Base-by-base conservation (phyloP, 352 stramenopile genomes). In the Peronosclerospora sorghi region DNA sequence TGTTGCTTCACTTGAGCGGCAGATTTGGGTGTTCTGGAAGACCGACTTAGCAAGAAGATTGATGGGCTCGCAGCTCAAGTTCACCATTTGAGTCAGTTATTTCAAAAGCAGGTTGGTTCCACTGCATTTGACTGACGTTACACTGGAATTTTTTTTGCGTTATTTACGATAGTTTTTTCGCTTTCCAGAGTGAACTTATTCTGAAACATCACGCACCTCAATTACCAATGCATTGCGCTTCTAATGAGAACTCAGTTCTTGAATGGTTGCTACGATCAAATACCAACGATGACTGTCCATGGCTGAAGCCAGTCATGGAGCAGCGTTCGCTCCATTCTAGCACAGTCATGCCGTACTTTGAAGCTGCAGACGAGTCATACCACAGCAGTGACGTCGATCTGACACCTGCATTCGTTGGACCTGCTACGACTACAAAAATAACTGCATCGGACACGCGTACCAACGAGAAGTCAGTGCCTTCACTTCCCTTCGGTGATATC, bases 221-320 rank as follows among this genome's bases (percentile, higher is more conserved):
- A 1, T 30, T 55, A 17, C 42, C 54, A 9, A 40, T 41, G 30
- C 53, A 62, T 30, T 49, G 40, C 32, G 18, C 23, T 41, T 36
- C 45, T 19, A 59, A 27, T 17, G 73, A 83, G 15, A 63, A 30
- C 14, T 48, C 41, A 2, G 62, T 75, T 24, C 62, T 83, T 24
- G 74, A 86, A 53, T 83, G 69, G 71, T 55, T 83, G 14, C 59
- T 86, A 40, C 73, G 69, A 35, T 64, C 64, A 3, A 66, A 63
- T n/a, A 48, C 55, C 26, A 32, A 46, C n/a, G 73, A 86, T 14
- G 71, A 86, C 40, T 29, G 48, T 28, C 35, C 41, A 7, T 60
- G 46, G 47, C 29, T 47, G 18, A 61, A 59, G 37, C 30, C 34
- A 39, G 27, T 20, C 8, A 20, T 39, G 13, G 34, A 59, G 17